Evolutionary conservation across 441 rosid genomes (phyloP), one percentile per base, ranked within the genome.

Genomic region (Gossypium davidsonii): DNA sequence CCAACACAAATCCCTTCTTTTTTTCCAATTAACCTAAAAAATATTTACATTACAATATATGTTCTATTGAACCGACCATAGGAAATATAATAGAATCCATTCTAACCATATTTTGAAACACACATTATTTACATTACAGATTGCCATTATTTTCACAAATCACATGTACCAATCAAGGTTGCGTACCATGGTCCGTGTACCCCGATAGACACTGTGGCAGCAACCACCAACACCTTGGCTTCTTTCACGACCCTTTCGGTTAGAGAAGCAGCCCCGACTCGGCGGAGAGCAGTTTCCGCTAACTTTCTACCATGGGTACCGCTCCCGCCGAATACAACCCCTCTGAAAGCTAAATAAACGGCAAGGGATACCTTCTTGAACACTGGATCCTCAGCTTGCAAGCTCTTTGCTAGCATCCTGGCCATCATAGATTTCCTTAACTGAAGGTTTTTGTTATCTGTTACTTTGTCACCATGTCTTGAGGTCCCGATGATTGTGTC

Each of bases 121-220:
- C 61, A 31, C 26, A 62, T 67, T 59, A 71, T 74, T 44, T 53
- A 78, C 78, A 67, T 68, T n/a, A 7, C 31, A 55, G 10, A 17
- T 9, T 15, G 31, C 61, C 48, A 53, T 21, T 12, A 28, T 25
- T 17, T 49, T 58, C 69, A 65, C 66, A 49, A 57, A 25, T 80
- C 68, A 74, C 74, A 78, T 73, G 2, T 55, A 51, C 61, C 71
- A 5, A 78, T 53, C 76, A 95, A 74, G 72, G 78, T 75, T 44
- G 71, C 44, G 63, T 90, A 88, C 99, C 99, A 93, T 48, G 84
- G 89, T 73, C 88, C 83, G 37, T 93, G 99, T 65, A 91, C 87
- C n/a, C 75, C 62, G 14, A 80, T 79, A 0, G 99, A 86, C 23
- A 90, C 89, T 0, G 78, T 69, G 53, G 96, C 95, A 12, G 84